These are phyloP conservation scores for Fraxinus latifolia DNA, from an alignment of 305 asterid genomes.

Conservation along the genomic window DNA sequence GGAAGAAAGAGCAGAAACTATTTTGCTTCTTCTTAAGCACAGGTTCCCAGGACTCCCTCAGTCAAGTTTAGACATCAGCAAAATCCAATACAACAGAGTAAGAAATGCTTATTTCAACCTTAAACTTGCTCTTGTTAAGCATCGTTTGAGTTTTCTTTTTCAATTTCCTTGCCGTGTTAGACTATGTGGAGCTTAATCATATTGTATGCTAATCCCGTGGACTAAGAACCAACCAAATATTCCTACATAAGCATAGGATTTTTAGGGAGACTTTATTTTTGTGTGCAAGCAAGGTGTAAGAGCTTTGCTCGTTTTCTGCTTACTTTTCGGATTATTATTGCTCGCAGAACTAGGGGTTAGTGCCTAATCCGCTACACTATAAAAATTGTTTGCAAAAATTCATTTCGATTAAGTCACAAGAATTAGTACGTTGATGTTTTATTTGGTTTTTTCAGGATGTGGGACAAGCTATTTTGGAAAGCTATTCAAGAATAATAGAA, in stretches of 20 bases:
- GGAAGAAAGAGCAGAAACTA: slow-evolving; percentile 80
- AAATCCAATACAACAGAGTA: slow-evolving; percentile 76
- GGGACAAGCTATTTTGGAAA: slow-evolving; percentile 84
- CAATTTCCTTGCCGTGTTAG: neutral
- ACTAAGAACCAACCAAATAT: neutral
- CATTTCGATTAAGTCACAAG: neutral
- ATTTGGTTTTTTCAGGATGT: slow-evolving; percentile 58
- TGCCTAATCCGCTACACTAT: no score
- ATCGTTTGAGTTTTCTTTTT: neutral
- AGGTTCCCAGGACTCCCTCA: slow-evolving; percentile 82
- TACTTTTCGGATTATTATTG: no score
- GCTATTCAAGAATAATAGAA: slow-evolving; percentile 91
- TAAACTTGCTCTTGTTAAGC: neutral
- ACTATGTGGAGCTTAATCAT: neutral
- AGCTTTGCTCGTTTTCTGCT: neutral
- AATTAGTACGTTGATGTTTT: slow-evolving; percentile 9
- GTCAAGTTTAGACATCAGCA: slow-evolving; percentile 78
- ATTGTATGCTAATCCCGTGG: neutral
- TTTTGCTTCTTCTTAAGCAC: slow-evolving; percentile 65
- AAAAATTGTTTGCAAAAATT: neutral
- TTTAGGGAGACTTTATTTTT: neutral
- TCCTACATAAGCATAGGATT: neutral
- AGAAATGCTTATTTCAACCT: slow-evolving; percentile 6
- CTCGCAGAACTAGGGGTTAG: no score
- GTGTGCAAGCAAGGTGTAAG: neutral